Base-by-base conservation (phyloP, 1,284 basidiomycete genomes). In the Trichosporon sp. region DNA sequence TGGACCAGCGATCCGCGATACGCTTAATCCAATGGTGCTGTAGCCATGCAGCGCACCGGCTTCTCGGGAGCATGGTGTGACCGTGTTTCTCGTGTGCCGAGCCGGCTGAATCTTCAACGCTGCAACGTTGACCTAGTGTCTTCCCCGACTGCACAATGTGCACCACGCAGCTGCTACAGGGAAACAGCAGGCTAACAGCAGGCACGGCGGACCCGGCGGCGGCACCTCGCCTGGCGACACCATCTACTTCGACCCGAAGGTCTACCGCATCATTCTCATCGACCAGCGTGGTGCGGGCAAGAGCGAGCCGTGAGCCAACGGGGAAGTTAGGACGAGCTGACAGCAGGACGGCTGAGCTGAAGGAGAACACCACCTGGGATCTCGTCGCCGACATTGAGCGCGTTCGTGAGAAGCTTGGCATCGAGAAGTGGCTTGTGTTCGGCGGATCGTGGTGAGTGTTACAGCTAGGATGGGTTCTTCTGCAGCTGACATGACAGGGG, bases 291-390 rank as follows among this genome's bases (percentile, higher is more conserved):
- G 93, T 10, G 84, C 92, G 10, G 94, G 95, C n/a, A 91, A 92
- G 78, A 92, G 91, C 31, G 91, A 87, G 0, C 94, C 94, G 88
- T 92, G 79, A 43, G 72, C 70, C 0, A 8, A 14, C 35, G 4
- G 19, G 4, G 10, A 16, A 40, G 7, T 14, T 26, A 7, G 10
- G 21, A n/a, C 40, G 37, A 38, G 69, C 46, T 73, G 11, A 71
- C 68, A 14, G 14, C 70, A 92, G 91, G 80, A 87, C 85, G 63
- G 93, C 93, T 10, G 91, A 86, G 46, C 84, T 92, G 0, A 90
- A 92, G 75, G 90, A 94, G 73, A 98, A 98, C 83, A 97, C 93
- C 2, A 98, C 95, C 0, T 96, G 93, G 94, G 91, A 96, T 80
- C 88, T 98, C 71, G 93, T 98, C 19, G 90, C 89, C 73, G 96